Base-by-base conservation (phyloP, 345 rosid genomes). In the Erodium maritimum region DNA sequence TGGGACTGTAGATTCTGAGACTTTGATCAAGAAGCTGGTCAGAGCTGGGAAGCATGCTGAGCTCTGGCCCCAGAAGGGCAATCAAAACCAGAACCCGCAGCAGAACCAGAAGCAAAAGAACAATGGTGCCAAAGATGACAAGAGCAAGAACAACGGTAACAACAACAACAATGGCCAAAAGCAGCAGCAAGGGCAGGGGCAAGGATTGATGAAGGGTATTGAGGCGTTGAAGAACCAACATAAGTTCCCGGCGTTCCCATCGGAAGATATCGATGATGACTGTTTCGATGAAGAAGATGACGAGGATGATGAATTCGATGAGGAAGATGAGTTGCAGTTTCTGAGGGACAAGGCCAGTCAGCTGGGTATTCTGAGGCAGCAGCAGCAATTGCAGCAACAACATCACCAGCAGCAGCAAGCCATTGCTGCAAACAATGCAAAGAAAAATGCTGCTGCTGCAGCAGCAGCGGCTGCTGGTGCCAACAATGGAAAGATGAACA, bases 1-100 rank as follows among this genome's bases (percentile, higher is more conserved):
- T 61, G 96, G 96, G 20, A 75, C 68, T 60, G 82, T 88, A 20
- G 96, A 78, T 56, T 66, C 85, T 42, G 72, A 79, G 25, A 77
- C 69, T 50, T 75, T 88, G 82, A 88, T 88, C 62, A 85, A 79
- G 68, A 88, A 88, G 68, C 74, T 88, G 59, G 61, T 64, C 19
- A 81, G 75, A 73, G 88, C 86, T 7, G 88, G 90, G 1, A 88
- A 88, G 63, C 80, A 83, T 70, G 86, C 96, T 46, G 93, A 88
- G 72, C 62, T 81, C 21, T 88, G 96, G 90, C 66, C 81, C 58
- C 84, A 76, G 25, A 87, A 73, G 24, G 48, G 79, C 21, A 80
- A 73, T 71, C 80, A 65, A 1, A 77, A 62, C 57, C 79, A 74
- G 5, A 57, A 9, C 14, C 48, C 8, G 48, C 14, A 42, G 16